A percentile compares a stretch with the other conserved stretches of the same genome.
These are phyloP conservation scores for Cordia subcordata DNA, from an alignment of 257 asterid genomes.

Conservation along the genomic window DNA sequence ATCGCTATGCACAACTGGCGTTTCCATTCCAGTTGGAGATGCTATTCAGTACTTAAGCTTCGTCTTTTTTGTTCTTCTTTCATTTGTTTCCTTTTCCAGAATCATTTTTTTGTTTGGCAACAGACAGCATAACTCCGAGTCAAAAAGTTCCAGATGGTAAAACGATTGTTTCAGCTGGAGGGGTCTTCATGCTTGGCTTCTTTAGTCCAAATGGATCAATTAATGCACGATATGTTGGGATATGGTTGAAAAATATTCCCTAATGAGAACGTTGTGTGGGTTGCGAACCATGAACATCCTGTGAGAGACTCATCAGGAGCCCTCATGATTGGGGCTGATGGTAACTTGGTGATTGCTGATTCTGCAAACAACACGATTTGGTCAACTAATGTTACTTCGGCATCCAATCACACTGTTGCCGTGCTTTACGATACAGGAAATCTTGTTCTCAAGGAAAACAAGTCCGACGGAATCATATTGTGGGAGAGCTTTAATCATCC, in stretches of 20 bases:
- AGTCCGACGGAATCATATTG: constrained; percentile 13
- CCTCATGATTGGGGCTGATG: constrained; percentile 23
- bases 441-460: constrained; percentile 34
- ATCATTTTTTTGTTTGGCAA: constrained; percentile 2
- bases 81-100: not conserved
- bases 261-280: constrained; percentile 31
- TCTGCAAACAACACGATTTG: constrained; percentile 20
- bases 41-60: not conserved
- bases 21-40: not conserved
- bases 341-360: constrained; percentile 27
- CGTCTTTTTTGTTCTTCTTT: not conserved
- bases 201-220: constrained; percentile 32
- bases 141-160: constrained; percentile 24
- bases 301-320: constrained; percentile 15
- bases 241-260: constrained; percentile 40
- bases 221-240: constrained; percentile 28
- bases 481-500: constrained; percentile 60
- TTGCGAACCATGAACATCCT: constrained; percentile 30
- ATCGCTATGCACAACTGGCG: not conserved
- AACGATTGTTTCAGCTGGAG: constrained; percentile 34
- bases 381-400: constrained; percentile 35
- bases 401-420: constrained; percentile 20
- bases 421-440: constrained; percentile 44
- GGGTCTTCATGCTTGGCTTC: constrained; percentile 40
- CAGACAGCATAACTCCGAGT: constrained; percentile 14